These are phyloP conservation scores for Cutaneotrichosporon mucoides DNA, from an alignment of 1,284 basidiomycete genomes.

Conservation along the genomic window DNA sequence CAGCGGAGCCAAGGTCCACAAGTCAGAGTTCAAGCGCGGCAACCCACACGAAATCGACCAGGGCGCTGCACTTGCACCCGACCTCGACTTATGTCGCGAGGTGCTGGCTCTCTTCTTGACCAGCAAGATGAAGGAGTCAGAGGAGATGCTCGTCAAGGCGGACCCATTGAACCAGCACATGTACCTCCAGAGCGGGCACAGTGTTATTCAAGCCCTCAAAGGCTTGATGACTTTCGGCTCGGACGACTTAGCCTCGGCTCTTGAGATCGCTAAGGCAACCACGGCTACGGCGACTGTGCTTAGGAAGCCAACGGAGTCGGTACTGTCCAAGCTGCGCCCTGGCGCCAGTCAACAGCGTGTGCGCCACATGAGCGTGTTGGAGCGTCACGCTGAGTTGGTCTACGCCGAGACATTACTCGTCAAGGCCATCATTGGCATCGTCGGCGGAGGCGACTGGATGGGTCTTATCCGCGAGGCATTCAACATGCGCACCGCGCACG, in stretches of 20 bases:
- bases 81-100: conserved; percentile 41
- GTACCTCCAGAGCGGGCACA: conserved; percentile 81
- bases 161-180: conserved; percentile 70
- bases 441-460: conserved; percentile 77
- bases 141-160: conserved; percentile 62
- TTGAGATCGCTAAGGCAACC: conserved; percentile 53
- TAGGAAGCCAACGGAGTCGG: conserved; percentile 48
- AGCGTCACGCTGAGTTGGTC: conserved; percentile 89
- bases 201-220: conserved; percentile 65
- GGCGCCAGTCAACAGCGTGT: conserved; percentile 59
- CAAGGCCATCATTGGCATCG: conserved; percentile 49
- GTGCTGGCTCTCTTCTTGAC: conserved; percentile 63
- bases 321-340: conserved; percentile 44
- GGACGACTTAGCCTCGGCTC: conserved; percentile 53
- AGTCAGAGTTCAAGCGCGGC: conserved; percentile 13
- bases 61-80: conserved; percentile 30
- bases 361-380: conserved; percentile 74
- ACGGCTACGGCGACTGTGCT: conserved; percentile 52
- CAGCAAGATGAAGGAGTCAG: conserved; percentile 83
- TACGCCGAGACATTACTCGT: conserved; percentile 71
- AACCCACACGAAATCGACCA: conserved; percentile 34
- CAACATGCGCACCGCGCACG: conserved; percentile 82
- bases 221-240: conserved; percentile 58
- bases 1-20: conserved; percentile 18
- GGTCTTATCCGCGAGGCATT: conserved; percentile 94